Base-by-base conservation (phyloP, 139 green algal genomes). In the Nannochloris sp. region DNA sequence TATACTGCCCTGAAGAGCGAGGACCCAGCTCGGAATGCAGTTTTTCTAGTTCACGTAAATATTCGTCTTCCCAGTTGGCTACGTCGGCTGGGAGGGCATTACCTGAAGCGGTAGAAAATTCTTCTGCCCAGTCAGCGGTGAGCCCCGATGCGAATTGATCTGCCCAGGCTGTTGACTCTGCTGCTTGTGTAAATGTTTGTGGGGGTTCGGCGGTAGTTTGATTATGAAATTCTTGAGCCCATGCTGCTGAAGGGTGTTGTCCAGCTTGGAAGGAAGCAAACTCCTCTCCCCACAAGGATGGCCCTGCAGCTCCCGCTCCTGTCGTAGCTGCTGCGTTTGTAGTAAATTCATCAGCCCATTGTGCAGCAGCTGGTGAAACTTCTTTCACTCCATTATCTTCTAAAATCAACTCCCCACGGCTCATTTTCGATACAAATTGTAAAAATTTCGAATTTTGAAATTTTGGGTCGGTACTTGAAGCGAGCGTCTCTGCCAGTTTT, bases 381-480 rank as follows among this genome's bases (percentile, higher is more conserved):
- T 89, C 81, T 57, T 86, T 31, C 13, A 93, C 85, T 78, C 86
- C 70, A 48, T 94, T 91, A 44, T 84, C 87, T 34, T 92, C 83
- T 35, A 95, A 48, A 23, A 89, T 78, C 4, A 95, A 67, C 80
- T 95, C 89, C 0, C 90, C 90, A 4, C 78, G 77, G 60, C 83
- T 92, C 87, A 99, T 96, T 73, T 97, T 97, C 64, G 72, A 87
- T 35, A 99, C 72, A 53, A 99, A 98, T 71, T 96, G 80, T 67
- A 97, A 70, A 65, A 99, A 99, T 64, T 92, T 80, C 45, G 77
- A 92, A 62, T 90, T 89, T 27, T 76, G 72, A 68, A 97, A 89
- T 77, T 95, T 95, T 44, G 84, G 84, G 72, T 97, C 76, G 1
- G 19, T 36, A 44, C 66, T 64, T 31, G 62, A 44, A 19, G 64